Evolutionary conservation across 1,284 basidiomycete genomes (phyloP), one percentile per base, ranked within the genome.

Genomic region (Ustilago cynodontis): DNA sequence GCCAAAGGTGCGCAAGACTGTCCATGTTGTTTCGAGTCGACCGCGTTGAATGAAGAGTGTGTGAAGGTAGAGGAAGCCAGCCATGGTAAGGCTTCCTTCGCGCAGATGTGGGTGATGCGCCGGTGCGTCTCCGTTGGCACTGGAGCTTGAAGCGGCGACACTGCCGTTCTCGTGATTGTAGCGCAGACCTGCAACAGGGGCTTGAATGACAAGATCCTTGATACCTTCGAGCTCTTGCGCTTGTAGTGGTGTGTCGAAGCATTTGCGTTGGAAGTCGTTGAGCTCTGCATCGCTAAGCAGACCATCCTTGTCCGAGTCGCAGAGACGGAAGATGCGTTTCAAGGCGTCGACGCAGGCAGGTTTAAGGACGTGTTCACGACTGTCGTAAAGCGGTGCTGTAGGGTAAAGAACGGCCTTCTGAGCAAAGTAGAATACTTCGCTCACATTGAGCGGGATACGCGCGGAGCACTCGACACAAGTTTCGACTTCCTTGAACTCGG

Each of bases 341-440:
- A 99, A 88, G 1, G 96, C 96, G 59, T 92, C 91, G 39, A 93
- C 89, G 84, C 95, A 98, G 59, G 94, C 93, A 8, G 94, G 93
- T 89, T 98, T 98, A 56, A 85, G 77, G 7, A 77, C 77, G 87
- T 98, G 96, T 82, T 97, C 93, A 84, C 95, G 89, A 8, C 95
- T 97, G 87, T 99, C 96, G 86, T 99, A 99, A 26, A 99, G 88
- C 4, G 96, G 96, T 8, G 97, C 96, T 6, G 95, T 97, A 1
- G 97, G 96, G 86, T 98, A 94, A 18, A 98, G 88, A 28, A 99
- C 97, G 6, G 97, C 97, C 86, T 98, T 98, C 87, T 98, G 96
- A 0, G 97, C 96, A 86, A 98, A 98, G 87, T 97, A 98, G 88
- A 99, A 97, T n/a, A 98, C 94, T 86, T 98, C 96, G 33, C 94